phyloP scores from a whole-genome alignment of 164 flowering plant species.

The Warburgia ugandensis region DNA sequence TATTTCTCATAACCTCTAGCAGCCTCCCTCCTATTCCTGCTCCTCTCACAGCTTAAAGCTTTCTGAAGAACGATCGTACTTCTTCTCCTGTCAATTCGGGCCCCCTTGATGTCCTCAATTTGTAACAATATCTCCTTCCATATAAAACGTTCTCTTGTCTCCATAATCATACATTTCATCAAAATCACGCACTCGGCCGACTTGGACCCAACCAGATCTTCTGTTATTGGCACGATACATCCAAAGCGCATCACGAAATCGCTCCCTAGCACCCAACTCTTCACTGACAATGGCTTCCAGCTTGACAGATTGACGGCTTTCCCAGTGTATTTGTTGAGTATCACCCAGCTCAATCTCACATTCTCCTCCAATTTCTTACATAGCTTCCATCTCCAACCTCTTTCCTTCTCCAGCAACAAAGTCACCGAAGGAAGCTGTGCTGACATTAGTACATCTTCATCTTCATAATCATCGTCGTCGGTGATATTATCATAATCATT shows the following conservation, averaged over 20 bases:
- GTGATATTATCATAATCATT: constrained; percentile 1
- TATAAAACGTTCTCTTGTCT: constrained; percentile 5
- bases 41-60: constrained; percentile 17
- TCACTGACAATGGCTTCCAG: constrained; percentile 22
- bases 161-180: constrained; percentile 14
- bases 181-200: constrained; percentile 19
- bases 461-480: background rate
- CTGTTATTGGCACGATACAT: constrained; percentile 18
- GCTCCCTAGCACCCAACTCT: constrained; percentile 18
- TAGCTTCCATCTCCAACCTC: constrained; percentile 4
- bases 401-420: constrained; percentile 8
- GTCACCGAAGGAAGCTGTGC: constrained; percentile 6
- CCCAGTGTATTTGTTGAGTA: constrained; percentile 18
- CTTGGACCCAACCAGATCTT: background rate
- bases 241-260: constrained; percentile 19
- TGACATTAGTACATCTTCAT: constrained; percentile 1
- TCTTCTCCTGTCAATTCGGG: constrained; percentile 11
- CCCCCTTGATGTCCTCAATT: constrained; percentile 21
- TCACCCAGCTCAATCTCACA: constrained; percentile 28
- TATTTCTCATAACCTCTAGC: constrained; percentile 10
- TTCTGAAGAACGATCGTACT: constrained; percentile 15
- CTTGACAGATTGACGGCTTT: constrained; percentile 25
- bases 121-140: constrained; percentile 24
- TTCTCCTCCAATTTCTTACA: constrained; percentile 14
- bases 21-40: constrained; percentile 4